Percentiles rank a stretch among this genome's conserved stretches.
phyloP scores from a whole-genome alignment of 805 yeast genomes.

The Yamadazyma sp. region DNA sequence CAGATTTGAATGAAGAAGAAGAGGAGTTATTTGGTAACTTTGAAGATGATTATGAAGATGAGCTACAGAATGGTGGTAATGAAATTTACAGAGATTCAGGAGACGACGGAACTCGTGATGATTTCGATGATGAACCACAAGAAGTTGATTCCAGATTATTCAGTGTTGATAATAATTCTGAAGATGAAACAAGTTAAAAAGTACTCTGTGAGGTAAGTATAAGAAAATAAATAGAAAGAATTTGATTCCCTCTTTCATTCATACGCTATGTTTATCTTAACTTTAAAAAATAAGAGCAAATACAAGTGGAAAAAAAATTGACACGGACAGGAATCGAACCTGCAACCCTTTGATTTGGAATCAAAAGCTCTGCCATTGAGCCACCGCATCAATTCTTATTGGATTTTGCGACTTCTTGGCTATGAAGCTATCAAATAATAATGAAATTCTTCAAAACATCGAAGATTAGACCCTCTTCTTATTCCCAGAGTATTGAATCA shows the following conservation, averaged over 20 bases:
- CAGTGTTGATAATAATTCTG: slow-evolving; percentile 13
- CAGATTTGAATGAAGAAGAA: slow-evolving; percentile 36
- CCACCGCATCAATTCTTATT: slow-evolving; percentile 26
- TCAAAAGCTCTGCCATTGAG: slow-evolving; percentile 43
- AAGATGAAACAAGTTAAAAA: slow-evolving; percentile 7
- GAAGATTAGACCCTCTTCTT: too few species aligned
- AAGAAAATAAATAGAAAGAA: too few species aligned
- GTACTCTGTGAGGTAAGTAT: too few species aligned
- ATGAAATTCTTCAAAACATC: too few species aligned
- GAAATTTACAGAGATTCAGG: slow-evolving; percentile 15
- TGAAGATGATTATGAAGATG: slow-evolving; percentile 40
- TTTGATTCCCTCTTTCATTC: too few species aligned
- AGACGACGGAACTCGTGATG: slow-evolving; percentile 16
- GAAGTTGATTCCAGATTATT: slow-evolving; percentile 14
- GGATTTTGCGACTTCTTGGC: too few species aligned
- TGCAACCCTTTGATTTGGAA: slow-evolving; percentile 74
- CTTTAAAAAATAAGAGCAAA: neutral
- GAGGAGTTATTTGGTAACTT: slow-evolving; percentile 42
- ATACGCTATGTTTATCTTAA: neutral
- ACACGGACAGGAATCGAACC: slow-evolving; percentile 85
- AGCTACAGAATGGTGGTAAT: slow-evolving; percentile 27
- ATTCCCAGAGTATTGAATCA: too few species aligned
- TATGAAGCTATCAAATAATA: too few species aligned
- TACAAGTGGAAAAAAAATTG: slow-evolving; percentile 9
- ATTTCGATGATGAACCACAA: slow-evolving; percentile 10